Conservation (phyloP, 257 asterid species). For the Solanum pimpinellifolium region DNA sequence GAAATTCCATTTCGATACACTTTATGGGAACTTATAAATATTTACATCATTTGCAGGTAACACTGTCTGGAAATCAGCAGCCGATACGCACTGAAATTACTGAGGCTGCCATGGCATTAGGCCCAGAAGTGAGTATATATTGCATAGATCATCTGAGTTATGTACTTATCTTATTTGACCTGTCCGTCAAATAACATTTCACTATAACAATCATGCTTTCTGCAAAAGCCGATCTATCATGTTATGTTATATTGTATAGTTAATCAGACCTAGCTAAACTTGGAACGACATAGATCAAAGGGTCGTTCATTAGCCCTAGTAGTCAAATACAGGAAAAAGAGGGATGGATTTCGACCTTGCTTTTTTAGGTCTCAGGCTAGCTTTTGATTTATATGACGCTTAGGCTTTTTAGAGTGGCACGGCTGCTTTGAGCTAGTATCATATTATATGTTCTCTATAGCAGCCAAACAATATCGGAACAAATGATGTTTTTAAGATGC, state of each 20-base stretch:
- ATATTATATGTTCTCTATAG: not conserved
- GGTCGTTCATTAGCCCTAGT: not conserved
- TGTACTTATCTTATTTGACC: not conserved
- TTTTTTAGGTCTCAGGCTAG: not conserved
- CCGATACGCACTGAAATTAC: constrained; percentile 93
- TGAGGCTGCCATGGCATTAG: constrained; percentile 94
- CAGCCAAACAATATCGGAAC: not conserved
- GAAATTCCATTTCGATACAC: not conserved
- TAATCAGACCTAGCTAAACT: not conserved
- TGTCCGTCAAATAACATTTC: not conserved
- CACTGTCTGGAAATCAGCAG: constrained; percentile 89
- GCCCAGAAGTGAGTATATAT: constrained; percentile 56
- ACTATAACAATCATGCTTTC: not conserved
- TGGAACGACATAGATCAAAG: not conserved
- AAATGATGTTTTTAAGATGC: not conserved
- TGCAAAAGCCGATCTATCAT: not conserved
- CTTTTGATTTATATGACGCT: not conserved
- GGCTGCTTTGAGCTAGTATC: not conserved
- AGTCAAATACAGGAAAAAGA: not conserved
- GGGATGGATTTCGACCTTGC: not conserved
- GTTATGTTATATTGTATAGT: not conserved
- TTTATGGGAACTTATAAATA: not conserved
- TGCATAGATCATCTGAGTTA: not conserved
- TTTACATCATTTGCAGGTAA: constrained; percentile 43
- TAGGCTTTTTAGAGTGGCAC: not conserved